Conservation (phyloP, 441 rosid species). For the Melastoma candidum region DNA sequence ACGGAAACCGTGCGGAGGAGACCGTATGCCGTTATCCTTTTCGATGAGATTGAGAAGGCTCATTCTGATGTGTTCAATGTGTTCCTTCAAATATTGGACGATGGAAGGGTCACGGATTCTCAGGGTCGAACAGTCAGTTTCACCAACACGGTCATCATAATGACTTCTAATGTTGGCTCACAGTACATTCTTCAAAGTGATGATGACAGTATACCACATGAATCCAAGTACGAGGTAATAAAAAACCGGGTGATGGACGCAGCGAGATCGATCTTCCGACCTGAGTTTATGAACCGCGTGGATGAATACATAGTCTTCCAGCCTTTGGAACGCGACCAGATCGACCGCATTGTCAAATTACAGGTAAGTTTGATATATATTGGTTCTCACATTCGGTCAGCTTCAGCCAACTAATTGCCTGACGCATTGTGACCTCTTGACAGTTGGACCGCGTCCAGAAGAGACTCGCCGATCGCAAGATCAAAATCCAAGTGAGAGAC, state of each 20-base stretch:
- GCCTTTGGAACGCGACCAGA: slow-evolving; percentile 77
- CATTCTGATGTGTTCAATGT: slow-evolving; percentile 87
- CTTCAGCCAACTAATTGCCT: not conserved
- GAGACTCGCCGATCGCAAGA: slow-evolving; percentile 80
- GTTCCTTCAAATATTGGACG: slow-evolving; percentile 94
- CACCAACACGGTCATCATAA: slow-evolving; percentile 84
- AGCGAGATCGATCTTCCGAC: slow-evolving; percentile 87
- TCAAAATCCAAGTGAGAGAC: slow-evolving; percentile 59
- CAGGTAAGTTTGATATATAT: slow-evolving; percentile 45
- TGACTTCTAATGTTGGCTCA: slow-evolving; percentile 98
- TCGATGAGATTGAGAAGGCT: slow-evolving; percentile 98
- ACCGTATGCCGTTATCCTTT: slow-evolving; percentile 89
- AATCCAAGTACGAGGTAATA: slow-evolving; percentile 63
- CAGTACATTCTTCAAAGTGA: slow-evolving; percentile 67
- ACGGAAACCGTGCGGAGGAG: slow-evolving; percentile 91
- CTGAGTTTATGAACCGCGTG: slow-evolving; percentile 95
- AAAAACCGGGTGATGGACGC: slow-evolving; percentile 87
- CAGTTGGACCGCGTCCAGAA: slow-evolving; percentile 94
- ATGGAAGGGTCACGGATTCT: slow-evolving; percentile 95
- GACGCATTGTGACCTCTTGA: slow-evolving; percentile 1
- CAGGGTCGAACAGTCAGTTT: slow-evolving; percentile 91
- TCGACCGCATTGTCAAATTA: slow-evolving; percentile 67
- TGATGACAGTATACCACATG: slow-evolving; percentile 40
- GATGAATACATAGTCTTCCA: slow-evolving; percentile 99
- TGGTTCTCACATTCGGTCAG: not conserved